Evolutionary conservation across 352 stramenopile species (phyloP), one percentile per base, ranked within the genome.

Genomic region (Pythium pyrilobum): DNA sequence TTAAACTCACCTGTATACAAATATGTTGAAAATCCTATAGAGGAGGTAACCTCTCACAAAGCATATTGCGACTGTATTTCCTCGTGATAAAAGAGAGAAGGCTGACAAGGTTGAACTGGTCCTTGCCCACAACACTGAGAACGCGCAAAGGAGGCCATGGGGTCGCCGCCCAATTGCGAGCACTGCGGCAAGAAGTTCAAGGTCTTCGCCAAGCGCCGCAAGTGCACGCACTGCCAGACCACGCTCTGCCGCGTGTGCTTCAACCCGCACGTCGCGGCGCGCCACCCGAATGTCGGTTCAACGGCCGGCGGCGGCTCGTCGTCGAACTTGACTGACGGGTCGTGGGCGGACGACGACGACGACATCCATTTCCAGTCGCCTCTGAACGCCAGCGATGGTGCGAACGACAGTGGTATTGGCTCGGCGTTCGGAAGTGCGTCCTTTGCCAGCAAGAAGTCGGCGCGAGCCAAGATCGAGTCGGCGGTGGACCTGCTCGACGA

Each of bases 161-260:
- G 72, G 5, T 54, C 58, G 11, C 63, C 72, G 18, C 73, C 60
- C 32, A 34, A 59, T 5, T 89, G 77, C 44, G 75, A 80, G 27
- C 67, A 85, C 46, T 89, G 79, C 51, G 62, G 65, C 65, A 86
- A 87, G 64, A 87, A 86, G 66, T 80, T 91, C 49, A 87, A 85
- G 43, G 73, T 91, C 29, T 88, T 91, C 52, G 59, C 65, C 8
- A 73, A 74, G 55, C 79, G 78, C 56, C 81, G 74, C 54, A 85
- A 84, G 49, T 91, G 80, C 57, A 69, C 77, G 56, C 66, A 87
- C 65, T 89, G 80, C 62, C 73, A 71, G 55, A 58, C 46, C 38
- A 48, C 72, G n/a, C 61, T 87, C 42, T 91, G 80, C 53, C 79
- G 77, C 50, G 28, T 42, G n/a, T 91, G 80, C 58, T 62, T 75